These are phyloP conservation scores for Colletotrichum cereale DNA, from an alignment of 2,329 filamentous ascomycete genomes.

Conservation along the genomic window DNA sequence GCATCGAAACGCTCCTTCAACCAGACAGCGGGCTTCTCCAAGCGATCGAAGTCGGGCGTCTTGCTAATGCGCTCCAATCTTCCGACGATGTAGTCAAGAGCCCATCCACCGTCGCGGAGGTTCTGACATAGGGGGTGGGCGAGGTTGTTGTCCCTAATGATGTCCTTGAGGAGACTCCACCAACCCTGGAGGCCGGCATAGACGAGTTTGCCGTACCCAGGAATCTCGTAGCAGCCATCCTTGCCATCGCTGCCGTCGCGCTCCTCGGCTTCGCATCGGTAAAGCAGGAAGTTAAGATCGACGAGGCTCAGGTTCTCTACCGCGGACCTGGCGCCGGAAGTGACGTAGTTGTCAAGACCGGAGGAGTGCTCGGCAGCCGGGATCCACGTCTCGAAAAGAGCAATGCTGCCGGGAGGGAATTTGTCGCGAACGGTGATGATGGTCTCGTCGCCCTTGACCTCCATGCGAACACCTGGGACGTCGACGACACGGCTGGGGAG, in stretches of 20 bases:
- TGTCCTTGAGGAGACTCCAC: constrained; percentile 91
- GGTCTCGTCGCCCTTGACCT: constrained; percentile 79
- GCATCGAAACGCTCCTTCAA: constrained; percentile 87
- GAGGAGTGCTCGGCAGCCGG: constrained; percentile 86
- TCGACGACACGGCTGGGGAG: constrained; percentile 86
- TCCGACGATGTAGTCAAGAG: constrained; percentile 86
- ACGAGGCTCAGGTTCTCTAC: constrained; percentile 81
- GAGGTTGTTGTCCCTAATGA: constrained; percentile 90
- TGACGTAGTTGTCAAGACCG: constrained; percentile 88
- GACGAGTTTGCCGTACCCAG: constrained; percentile 84
- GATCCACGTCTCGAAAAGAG: constrained; percentile 96
- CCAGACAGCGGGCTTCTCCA: constrained; percentile 80
- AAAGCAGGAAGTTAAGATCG: constrained; percentile 92
- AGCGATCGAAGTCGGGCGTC: constrained; percentile 69
- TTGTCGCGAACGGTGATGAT: constrained; percentile 83
- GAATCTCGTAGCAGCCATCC: constrained; percentile 91
- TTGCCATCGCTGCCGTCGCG: constrained; percentile 81
- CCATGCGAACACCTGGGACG: constrained; percentile 79
- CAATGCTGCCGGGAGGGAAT: constrained; percentile 94
- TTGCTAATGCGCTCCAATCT: constrained; percentile 80
- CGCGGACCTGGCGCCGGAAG: constrained; percentile 81
- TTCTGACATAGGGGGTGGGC: constrained; percentile 95
- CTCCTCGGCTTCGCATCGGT: constrained; percentile 91
- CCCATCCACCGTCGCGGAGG: constrained; percentile 91
- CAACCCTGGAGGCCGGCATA: constrained; percentile 98